phyloP scores from a whole-genome alignment of 352 stramenopile species.

The Phytophthora lateralis region DNA sequence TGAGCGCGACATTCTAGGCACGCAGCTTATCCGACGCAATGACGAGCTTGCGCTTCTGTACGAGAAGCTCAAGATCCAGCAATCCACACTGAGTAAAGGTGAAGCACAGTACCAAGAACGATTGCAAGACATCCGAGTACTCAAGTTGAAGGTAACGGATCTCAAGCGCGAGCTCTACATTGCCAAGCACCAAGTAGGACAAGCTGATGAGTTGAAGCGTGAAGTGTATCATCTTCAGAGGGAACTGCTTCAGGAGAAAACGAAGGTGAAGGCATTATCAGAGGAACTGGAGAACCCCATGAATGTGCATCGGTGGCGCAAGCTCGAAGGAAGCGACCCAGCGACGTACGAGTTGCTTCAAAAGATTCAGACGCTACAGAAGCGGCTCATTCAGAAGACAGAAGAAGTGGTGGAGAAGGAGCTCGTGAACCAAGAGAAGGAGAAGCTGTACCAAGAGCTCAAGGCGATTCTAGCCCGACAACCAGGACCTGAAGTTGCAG shows the following conservation, averaged over 20 bases:
- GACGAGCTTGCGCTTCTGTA: constrained; percentile 97
- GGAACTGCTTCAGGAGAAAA: constrained; percentile 94
- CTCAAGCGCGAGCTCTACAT: constrained; percentile 93
- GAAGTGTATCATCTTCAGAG: constrained; percentile 91
- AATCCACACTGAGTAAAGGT: constrained; percentile 92
- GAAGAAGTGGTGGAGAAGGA: constrained; percentile 96
- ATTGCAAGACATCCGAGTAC: constrained; percentile 93
- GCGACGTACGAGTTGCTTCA: constrained; percentile 96
- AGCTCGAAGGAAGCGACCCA: constrained; percentile 96
- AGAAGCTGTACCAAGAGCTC: constrained; percentile 95
- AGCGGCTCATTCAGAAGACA: constrained; percentile 95
- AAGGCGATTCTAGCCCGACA: constrained; percentile 93
- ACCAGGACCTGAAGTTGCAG: constrained; percentile 93
- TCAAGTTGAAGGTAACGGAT: constrained; percentile 96
- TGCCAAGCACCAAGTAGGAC: constrained; percentile 86
- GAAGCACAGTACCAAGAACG: constrained; percentile 94
- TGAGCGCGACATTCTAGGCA: constrained; percentile 96
- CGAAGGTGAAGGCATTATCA: constrained; percentile 95
- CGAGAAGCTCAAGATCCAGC: constrained; percentile 98
- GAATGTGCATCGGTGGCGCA: constrained; percentile 97
- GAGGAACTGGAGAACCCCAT: constrained; percentile 97
- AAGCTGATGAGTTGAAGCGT: constrained; percentile 88
- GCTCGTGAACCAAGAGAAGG: constrained; percentile 95
- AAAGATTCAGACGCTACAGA: constrained; percentile 96
- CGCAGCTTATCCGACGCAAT: constrained; percentile 96